phyloP scores from a whole-genome alignment of 2,329 filamentous ascomycete genomes.

The Dissoconium aciculare region DNA sequence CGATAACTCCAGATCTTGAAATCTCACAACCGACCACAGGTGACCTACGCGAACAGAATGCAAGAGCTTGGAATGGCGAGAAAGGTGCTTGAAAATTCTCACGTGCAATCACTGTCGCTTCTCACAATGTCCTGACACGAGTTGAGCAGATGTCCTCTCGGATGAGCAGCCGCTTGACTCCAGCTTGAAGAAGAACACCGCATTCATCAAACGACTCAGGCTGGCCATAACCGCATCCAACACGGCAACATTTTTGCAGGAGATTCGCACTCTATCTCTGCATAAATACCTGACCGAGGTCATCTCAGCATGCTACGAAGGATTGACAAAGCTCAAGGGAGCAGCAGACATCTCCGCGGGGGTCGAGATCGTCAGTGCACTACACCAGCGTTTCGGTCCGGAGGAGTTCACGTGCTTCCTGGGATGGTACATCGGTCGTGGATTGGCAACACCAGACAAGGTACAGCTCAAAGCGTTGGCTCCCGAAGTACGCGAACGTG shows the following conservation, averaged over 20 bases:
- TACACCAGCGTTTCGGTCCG: slow-evolving; percentile 88
- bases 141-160: slow-evolving; percentile 52
- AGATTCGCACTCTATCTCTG: slow-evolving; percentile 77
- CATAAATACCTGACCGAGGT: slow-evolving; percentile 97
- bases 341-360: slow-evolving; percentile 84
- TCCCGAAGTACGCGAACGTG: slow-evolving; percentile 74
- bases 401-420: slow-evolving; percentile 80
- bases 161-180: slow-evolving; percentile 75
- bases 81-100: slow-evolving; percentile 62
- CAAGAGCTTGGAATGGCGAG: slow-evolving; percentile 76
- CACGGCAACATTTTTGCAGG: slow-evolving; percentile 70
- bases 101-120: slow-evolving; percentile 5
- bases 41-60: slow-evolving; percentile 80
- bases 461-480: slow-evolving; percentile 62
- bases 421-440: slow-evolving; percentile 82
- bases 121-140: slow-evolving; percentile 1
- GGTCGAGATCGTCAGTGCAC: slow-evolving; percentile 83
- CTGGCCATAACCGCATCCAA: slow-evolving; percentile 73
- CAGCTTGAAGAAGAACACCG: slow-evolving; percentile 93
- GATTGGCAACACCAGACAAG: slow-evolving; percentile 81
- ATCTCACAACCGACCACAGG: slow-evolving; percentile 37
- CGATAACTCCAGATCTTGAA: not conserved
- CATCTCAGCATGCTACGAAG: slow-evolving; percentile 88
- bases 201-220: slow-evolving; percentile 90
- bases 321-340: slow-evolving; percentile 78